Conservation (phyloP, 306 rosid genomes). For the Prosopis cineraria region DNA sequence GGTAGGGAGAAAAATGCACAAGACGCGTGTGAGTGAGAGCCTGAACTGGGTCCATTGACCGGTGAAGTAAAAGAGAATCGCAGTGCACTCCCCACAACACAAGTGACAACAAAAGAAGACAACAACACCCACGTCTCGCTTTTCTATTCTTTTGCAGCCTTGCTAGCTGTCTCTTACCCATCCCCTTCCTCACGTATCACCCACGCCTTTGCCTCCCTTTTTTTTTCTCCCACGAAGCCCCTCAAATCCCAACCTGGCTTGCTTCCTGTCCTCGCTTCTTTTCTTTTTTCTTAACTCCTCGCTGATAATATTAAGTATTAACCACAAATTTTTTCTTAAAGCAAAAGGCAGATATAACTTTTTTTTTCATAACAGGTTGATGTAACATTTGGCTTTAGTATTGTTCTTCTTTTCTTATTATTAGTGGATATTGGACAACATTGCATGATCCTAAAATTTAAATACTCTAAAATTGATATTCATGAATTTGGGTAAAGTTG, state of each 20-base stretch:
- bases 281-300: neutral
- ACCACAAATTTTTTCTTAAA: neutral
- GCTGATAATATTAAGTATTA: neutral
- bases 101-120: neutral
- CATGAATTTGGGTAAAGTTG: too few relatives aligned
- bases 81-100: neutral
- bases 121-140: neutral
- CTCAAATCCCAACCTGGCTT: neutral
- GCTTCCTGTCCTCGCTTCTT: neutral
- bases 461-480: too few relatives aligned
- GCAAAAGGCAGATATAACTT: neutral
- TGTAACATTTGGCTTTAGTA: neutral
- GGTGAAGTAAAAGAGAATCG: conserved; percentile 18
- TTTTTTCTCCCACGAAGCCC: neutral
- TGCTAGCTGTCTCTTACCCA: conserved; percentile 38
- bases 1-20: neutral
- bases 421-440: neutral
- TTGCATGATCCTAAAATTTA: neutral
- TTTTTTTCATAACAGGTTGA: too few relatives aligned
- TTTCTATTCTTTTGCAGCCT: conserved; percentile 2
- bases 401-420: neutral
- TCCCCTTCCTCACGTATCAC: conserved; percentile 16
- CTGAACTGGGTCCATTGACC: neutral
- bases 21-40: conserved; percentile 21
- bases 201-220: neutral